phyloP scores from a whole-genome alignment of 192 early-diverging fungal genomes.

The Coemansia sp. region DNA sequence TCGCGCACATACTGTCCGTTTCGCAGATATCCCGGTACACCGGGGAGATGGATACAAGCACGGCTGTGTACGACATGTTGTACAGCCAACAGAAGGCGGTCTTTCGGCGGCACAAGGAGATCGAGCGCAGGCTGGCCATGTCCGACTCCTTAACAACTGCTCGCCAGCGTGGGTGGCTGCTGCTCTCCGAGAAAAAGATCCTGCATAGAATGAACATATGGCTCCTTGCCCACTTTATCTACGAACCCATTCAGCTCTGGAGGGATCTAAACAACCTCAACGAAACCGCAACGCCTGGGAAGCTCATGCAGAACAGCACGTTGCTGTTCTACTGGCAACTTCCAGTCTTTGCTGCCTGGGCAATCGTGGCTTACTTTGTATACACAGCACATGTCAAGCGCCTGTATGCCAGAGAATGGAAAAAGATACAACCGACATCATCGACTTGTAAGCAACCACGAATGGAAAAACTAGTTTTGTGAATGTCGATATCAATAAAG shows the following conservation, averaged over 20 bases:
- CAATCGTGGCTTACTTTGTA: background rate
- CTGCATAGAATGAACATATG: conserved; percentile 1
- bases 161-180: too few relatives aligned
- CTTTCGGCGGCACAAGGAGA: background rate
- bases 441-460: too few relatives aligned
- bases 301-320: background rate
- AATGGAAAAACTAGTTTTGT: too few relatives aligned
- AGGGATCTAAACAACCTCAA: conserved; percentile 40
- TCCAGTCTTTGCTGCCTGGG: conserved; percentile 7
- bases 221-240: conserved; percentile 9
- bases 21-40: background rate
- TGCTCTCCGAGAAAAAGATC: too few relatives aligned
- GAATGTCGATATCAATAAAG: too few relatives aligned
- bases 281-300: conserved; percentile 18
- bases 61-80: background rate
- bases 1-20: background rate
- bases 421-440: too few relatives aligned
- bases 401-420: background rate
- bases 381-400: background rate
- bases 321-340: conserved; percentile 21
- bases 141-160: too few relatives aligned
- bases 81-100: background rate
- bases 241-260: conserved; percentile 20
- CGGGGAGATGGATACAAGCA: background rate
- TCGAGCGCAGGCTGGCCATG: background rate